Base-by-base conservation (phyloP, 305 asterid genomes). In the Andrographis paniculata region DNA sequence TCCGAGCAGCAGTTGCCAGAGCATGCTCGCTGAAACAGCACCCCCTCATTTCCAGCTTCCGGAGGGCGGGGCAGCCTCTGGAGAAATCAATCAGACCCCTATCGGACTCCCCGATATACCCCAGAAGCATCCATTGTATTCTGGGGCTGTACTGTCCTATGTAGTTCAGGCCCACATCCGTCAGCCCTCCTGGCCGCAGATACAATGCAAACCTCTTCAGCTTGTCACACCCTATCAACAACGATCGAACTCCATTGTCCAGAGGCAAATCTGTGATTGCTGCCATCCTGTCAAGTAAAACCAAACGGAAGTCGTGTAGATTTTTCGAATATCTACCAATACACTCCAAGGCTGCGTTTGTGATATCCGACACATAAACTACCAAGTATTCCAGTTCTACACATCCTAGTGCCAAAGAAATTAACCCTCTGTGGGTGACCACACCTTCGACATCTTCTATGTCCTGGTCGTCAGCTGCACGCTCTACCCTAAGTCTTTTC, bases 61-160 rank as follows among this genome's bases (percentile, higher is more conserved):
- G 87, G 41, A 91, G 72, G 49, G 69, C 77, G 8, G 93, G 99
- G 53, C 96, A 87, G 17, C 99, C 99, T 58, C 59, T 83, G 9
- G 99, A 87, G 42, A 91, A 83, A 39, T 72, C 79, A 39, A 79
- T 18, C n/a, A 91, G 94, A 15, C 99, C 99, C 3, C 35, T 66
- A 53, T 91, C 99, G 0, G 96, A 78, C 54, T 77, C 87, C 9
- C 99, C 99, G 0, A 84, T 89, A 17, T 50, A 75, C n/a, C 99
- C 99, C 9, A 91, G 76, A 56, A 91, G 95, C 99, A 91, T 91
- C 94, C 96, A 89, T 53, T 80, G 70, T 22, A 89, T 69, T 1
- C 80, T 85, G 17, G 68, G 74, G 73, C 99, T 83, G 61, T 80
- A 70, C 44, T 21, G 61, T 46, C 96, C 99, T 2, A 91, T 69